A percentile compares a stretch with the other conserved stretches of the same genome.
phyloP scores from a whole-genome alignment of 129 eudicot genomes.

The Rutidosis leptorrhynchoides region DNA sequence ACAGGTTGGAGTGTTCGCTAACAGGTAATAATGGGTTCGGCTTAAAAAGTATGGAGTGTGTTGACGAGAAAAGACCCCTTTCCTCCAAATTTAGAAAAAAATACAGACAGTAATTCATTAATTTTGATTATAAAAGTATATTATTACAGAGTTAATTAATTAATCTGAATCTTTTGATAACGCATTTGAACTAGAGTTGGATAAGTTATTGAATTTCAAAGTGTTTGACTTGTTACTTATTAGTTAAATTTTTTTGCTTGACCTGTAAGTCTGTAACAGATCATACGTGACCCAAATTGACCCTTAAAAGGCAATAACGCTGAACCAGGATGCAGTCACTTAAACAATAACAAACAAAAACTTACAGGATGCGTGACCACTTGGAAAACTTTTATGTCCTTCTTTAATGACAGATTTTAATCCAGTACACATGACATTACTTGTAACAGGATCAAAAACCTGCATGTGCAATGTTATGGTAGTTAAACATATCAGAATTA shows the following conservation, averaged over 20 bases:
- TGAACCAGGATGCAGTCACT: slow-evolving; percentile 5
- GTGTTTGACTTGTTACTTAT: not conserved
- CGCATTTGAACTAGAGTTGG: not conserved
- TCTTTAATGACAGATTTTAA: slow-evolving; percentile 69
- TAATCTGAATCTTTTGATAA: not conserved
- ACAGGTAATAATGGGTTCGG: not conserved
- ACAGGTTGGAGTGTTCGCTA: not conserved
- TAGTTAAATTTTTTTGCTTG: not conserved
- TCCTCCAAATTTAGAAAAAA: not conserved
- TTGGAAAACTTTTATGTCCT: slow-evolving; percentile 92
- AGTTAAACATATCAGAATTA: slow-evolving; percentile 4
- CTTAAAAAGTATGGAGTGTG: not conserved
- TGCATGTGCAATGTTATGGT: slow-evolving; percentile 22
- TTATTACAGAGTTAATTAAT: too few relatives aligned
- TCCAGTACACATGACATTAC: slow-evolving; percentile 75
- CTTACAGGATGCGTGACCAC: slow-evolving; percentile 79
- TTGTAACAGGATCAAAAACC: slow-evolving; percentile 67
- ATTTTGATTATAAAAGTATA: too few relatives aligned
- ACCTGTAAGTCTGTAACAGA: not conserved
- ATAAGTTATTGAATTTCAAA: not conserved
- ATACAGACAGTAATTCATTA: too few relatives aligned
- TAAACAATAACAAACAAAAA: slow-evolving; percentile 25
- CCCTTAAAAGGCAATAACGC: not conserved
- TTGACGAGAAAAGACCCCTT: not conserved
- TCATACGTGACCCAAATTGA: not conserved